phyloP scores from a whole-genome alignment of 2,329 filamentous ascomycete species.

The Colletotrichum sojae region DNA sequence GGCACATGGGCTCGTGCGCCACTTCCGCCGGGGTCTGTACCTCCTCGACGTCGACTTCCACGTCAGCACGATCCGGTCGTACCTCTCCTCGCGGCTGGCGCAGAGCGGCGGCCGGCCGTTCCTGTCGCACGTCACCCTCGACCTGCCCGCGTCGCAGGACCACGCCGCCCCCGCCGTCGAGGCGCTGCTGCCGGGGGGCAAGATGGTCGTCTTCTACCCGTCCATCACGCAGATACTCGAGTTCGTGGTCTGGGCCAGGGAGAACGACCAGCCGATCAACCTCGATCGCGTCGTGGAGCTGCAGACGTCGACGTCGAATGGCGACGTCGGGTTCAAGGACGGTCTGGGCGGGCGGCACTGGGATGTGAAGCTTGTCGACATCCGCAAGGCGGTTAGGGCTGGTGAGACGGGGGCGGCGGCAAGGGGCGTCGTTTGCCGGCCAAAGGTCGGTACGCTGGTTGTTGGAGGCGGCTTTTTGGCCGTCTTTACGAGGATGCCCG shows the following conservation, averaged over 20 bases:
- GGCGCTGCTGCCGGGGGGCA: constrained; percentile 75
- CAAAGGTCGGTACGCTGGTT: constrained; percentile 57
- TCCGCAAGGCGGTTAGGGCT: constrained; percentile 43
- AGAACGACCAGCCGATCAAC: constrained; percentile 66
- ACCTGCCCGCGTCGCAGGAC: constrained; percentile 76
- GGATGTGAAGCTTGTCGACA: constrained; percentile 69
- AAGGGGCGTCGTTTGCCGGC: constrained; percentile 56
- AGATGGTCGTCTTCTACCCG: constrained; percentile 80
- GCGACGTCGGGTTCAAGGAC: constrained; percentile 60
- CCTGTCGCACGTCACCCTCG: constrained; percentile 79
- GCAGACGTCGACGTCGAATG: constrained; percentile 53
- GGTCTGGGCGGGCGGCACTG: constrained; percentile 70
- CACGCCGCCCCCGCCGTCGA: constrained; percentile 61
- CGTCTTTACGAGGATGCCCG: constrained; percentile 45
- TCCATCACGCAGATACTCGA: constrained; percentile 83
- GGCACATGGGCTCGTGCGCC: constrained; percentile 74
- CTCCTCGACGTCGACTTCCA: constrained; percentile 81
- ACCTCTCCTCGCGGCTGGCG: constrained; percentile 68
- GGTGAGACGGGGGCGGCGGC: constrained; percentile 7
- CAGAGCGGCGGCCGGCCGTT: constrained; percentile 67
- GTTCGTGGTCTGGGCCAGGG: constrained; percentile 69
- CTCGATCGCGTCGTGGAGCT: constrained; percentile 74
- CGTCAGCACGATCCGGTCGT: constrained; percentile 74
- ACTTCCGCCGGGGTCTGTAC: constrained; percentile 81
- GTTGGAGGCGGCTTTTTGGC: constrained; percentile 59